These are phyloP conservation scores for Nakazawaea anatomiae DNA, from an alignment of 805 yeast species.

Conservation along the genomic window DNA sequence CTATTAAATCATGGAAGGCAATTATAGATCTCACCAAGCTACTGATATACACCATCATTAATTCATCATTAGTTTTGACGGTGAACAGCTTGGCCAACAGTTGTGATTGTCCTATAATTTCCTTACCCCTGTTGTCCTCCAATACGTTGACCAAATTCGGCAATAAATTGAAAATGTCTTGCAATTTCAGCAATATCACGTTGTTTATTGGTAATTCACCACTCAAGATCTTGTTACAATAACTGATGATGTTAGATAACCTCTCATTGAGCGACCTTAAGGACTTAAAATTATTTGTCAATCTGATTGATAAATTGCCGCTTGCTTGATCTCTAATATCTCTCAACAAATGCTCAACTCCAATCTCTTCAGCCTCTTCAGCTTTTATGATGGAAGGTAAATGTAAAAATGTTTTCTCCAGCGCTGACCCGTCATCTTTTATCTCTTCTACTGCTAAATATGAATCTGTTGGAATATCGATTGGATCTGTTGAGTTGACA, in stretches of 20 bases:
- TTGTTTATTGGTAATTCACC: constrained; percentile 84
- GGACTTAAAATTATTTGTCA: constrained; percentile 86
- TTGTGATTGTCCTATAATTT: constrained; percentile 10
- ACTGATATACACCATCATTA: constrained; percentile 89
- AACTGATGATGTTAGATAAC: constrained; percentile 68
- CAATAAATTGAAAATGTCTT: constrained; percentile 87
- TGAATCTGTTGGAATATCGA: constrained; percentile 95
- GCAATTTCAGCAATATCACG: constrained; percentile 83
- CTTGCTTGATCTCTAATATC: constrained; percentile 97
- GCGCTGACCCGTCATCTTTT: constrained; percentile 90
- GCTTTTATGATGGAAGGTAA: constrained; percentile 91
- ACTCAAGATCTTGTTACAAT: constrained; percentile 66
- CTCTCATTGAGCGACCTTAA: constrained; percentile 80
- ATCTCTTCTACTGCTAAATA: constrained; percentile 92
- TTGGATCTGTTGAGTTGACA: constrained; percentile 68
- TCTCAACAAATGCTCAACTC: constrained; percentile 92
- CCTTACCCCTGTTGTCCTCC: constrained; percentile 11
- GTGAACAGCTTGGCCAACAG: constrained; percentile 72
- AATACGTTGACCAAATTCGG: constrained; percentile 57
- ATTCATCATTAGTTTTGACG: constrained; percentile 89
- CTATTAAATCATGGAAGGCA: constrained; percentile 94
- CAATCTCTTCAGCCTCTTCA: constrained; percentile 98
- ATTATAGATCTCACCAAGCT: constrained; percentile 89
- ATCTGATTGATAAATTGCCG: constrained; percentile 79
- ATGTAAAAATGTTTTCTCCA: constrained; percentile 83